A percentile compares a stretch with the other conserved stretches of the same genome.
These are phyloP conservation scores for Didymella exigua DNA, from an alignment of 2,329 filamentous ascomycete species.

Conservation along the genomic window DNA sequence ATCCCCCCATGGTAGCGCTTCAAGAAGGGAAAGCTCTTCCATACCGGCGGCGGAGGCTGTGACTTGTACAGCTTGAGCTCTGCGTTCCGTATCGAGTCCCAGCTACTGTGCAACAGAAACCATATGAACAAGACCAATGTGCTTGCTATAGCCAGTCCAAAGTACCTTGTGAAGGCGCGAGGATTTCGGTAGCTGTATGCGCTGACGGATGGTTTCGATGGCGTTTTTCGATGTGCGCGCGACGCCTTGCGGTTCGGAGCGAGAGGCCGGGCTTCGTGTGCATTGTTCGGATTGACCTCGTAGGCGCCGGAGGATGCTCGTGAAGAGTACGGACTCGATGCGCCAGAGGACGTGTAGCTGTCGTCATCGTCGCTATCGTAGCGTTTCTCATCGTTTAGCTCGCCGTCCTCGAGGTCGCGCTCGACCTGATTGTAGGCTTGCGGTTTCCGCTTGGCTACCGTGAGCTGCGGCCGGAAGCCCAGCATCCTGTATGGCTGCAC, in stretches of 20 bases:
- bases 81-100: conserved; percentile 69
- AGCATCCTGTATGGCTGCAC: conserved; percentile 32
- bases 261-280: conserved; percentile 25
- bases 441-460: conserved; percentile 46
- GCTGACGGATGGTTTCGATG: conserved; percentile 38
- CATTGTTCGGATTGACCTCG: conserved; percentile 40
- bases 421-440: conserved; percentile 41
- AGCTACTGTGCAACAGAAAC: conserved; percentile 74
- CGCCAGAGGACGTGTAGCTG: conserved; percentile 44
- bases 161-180: conserved; percentile 75
- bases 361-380: conserved; percentile 39
- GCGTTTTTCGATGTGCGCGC: conserved; percentile 22
- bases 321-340: conserved; percentile 60
- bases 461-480: conserved; percentile 42
- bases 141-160: conserved; percentile 73
- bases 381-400: conserved; percentile 49
- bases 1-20: conserved; percentile 91
- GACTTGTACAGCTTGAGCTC: conserved; percentile 64
- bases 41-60: conserved; percentile 70
- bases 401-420: conserved; percentile 41
- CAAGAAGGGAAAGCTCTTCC: conserved; percentile 86
- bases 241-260: conserved; percentile 21
- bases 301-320: conserved; percentile 50
- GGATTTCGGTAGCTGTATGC: conserved; percentile 67
- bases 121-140: conserved; percentile 78